Evolutionary conservation across 306 rosid species (phyloP).

Genomic region (Macrotyloma uniflorum): DNA sequence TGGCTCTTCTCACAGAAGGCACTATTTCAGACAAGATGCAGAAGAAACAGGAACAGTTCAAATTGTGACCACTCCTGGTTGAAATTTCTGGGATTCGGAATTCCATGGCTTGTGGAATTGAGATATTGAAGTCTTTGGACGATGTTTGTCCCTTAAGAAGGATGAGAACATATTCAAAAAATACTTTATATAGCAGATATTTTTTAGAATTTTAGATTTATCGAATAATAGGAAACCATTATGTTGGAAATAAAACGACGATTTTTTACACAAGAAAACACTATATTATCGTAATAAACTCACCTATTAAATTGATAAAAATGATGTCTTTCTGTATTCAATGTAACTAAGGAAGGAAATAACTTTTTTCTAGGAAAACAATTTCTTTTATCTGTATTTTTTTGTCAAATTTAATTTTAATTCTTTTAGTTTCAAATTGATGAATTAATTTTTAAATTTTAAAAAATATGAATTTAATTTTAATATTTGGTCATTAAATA

Average conservation of each 20-base stretch:
- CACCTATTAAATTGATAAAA: neutral
- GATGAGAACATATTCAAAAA: neutral
- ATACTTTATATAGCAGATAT: neutral
- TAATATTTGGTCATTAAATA: too few species aligned
- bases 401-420: too few species aligned
- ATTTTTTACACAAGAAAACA: neutral
- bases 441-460: too few species aligned
- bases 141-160: neutral
- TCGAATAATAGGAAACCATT: neutral
- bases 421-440: too few species aligned
- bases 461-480: too few species aligned
- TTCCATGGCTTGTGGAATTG: conserved; percentile 36
- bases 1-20: conserved; percentile 44
- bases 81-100: conserved; percentile 32
- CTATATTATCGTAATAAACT: neutral
- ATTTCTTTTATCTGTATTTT: too few species aligned
- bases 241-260: neutral
- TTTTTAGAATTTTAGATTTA: neutral
- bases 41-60: conserved; percentile 61
- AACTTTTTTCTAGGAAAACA: too few species aligned
- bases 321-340: neutral
- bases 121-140: neutral
- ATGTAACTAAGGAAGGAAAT: too few species aligned
- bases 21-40: conserved; percentile 62
- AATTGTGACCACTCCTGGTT: conserved; percentile 17